phyloP scores from a whole-genome alignment of 345 rosid genomes.

The Euclidium syriacum region DNA sequence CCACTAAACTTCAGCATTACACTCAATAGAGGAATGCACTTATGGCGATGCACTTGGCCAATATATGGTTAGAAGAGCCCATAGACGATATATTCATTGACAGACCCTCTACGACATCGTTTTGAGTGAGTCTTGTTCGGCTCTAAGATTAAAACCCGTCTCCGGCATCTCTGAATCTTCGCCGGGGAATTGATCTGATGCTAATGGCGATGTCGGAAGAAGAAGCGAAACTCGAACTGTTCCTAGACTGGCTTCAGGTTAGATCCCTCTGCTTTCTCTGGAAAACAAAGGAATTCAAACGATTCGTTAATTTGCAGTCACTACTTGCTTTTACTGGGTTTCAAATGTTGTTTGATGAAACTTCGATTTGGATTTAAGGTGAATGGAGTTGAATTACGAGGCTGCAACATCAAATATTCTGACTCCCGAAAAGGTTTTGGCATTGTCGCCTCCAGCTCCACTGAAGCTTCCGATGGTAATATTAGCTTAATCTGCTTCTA shows the following conservation, averaged over 20 bases:
- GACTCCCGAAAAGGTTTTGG: conserved; percentile 68
- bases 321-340: neutral
- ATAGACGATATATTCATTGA: too few relatives aligned
- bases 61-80: too few relatives aligned
- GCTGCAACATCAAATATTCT: conserved; percentile 58
- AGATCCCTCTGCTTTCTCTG: neutral
- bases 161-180: too few relatives aligned
- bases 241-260: conserved; percentile 69
- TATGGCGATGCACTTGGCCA: too few relatives aligned
- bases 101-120: neutral
- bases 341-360: neutral
- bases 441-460: conserved; percentile 40
- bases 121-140: neutral
- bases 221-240: conserved; percentile 45
- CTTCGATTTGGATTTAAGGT: conserved; percentile 34
- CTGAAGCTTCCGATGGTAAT: conserved; percentile 44
- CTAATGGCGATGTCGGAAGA: conserved; percentile 32
- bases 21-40: too few relatives aligned
- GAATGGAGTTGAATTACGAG: conserved; percentile 65
- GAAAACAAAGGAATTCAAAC: neutral
- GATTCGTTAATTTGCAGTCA: neutral
- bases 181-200: neutral
- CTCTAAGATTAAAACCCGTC: too few relatives aligned
- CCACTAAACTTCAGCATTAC: too few relatives aligned
- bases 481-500: neutral